Conservation (phyloP, 73 alveolate genomes). For the Uronychia setigera region DNA sequence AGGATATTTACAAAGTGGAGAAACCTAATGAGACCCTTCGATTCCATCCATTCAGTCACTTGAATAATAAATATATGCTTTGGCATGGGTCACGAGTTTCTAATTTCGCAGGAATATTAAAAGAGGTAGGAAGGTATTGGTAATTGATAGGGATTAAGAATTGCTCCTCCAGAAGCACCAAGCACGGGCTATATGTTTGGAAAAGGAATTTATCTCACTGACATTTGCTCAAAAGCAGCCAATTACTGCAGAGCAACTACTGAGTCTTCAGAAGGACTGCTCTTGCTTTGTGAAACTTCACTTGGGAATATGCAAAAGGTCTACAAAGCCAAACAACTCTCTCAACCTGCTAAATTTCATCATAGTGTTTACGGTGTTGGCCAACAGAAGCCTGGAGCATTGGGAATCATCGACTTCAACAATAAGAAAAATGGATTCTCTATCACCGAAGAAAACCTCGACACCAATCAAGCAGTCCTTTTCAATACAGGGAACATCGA, state of each 20-base stretch:
- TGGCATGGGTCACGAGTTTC: constrained; percentile 85
- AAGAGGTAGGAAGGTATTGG: constrained; percentile 7
- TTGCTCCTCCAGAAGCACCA: constrained; percentile 91
- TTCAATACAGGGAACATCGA: constrained; percentile 47
- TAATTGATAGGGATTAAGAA: constrained; percentile 76
- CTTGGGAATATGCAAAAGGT: constrained; percentile 84
- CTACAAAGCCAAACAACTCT: constrained; percentile 60
- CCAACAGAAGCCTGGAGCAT: constrained; percentile 27
- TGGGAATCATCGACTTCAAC: constrained; percentile 32
- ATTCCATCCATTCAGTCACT: constrained; percentile 43
- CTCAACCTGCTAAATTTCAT: constrained; percentile 64
- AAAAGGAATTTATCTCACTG: constrained; percentile 96
- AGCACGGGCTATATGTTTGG: constrained; percentile 92
- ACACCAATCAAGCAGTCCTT: constrained; percentile 25
- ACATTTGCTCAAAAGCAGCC: constrained; percentile 83
- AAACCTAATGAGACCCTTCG: constrained; percentile 67
- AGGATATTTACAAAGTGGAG: constrained; percentile 40
- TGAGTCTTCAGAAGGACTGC: constrained; percentile 77
- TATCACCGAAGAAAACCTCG: constrained; percentile 26
- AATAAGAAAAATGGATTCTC: constrained; percentile 10
- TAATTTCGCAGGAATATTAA: constrained; percentile 76
- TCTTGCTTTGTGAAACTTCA: constrained; percentile 93
- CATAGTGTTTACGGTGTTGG: constrained; percentile 89
- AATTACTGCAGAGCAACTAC: constrained; percentile 47
- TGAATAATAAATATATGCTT: constrained; percentile 59